Base-by-base conservation (phyloP, 2,329 filamentous ascomycete species). In the Sporothrix protearum region DNA sequence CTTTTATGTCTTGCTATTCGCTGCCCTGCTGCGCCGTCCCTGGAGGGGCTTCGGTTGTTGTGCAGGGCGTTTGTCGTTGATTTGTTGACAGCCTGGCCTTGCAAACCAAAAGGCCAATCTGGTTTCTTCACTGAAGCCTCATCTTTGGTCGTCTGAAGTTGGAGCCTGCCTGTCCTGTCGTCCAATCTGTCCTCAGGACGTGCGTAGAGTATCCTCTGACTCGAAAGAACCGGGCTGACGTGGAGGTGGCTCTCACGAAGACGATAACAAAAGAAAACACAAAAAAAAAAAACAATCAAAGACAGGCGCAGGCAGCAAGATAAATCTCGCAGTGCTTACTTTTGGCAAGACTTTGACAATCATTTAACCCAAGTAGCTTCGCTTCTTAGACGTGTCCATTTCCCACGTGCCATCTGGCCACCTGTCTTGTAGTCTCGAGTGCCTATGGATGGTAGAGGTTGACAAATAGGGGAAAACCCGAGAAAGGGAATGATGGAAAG, bases 21-120 rank as follows among this genome's bases (percentile, higher is more conserved):
- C 25, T 16, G 49, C 66, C n/a, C 12, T 42, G 12, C 25, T 22
- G 19, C 28, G 22, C 19, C 14, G 12, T 16, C 14, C 14, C 12
- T 36, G n/a, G n/a, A n/a, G n/a, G n/a, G n/a, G n/a, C n/a, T 25
- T 33, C 16, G 36, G 45, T 39, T 2, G 3, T 36, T 12, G 30
- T 42, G 59, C 59, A 45, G 8, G 8, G 19, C 16, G 7, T 22
- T 22, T 28, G 45, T 36, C 36, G 3, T 51, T 39, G n/a, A n/a
- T 59, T 47, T 68, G 36, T 30, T 69, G 51, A 28, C 68, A 59
- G 28, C 53, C 68, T 69, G 53, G 51, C 68, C 53, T 49, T 22
- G 51, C 22, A 30, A 47, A 4, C 14, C 14, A 47, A 69, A 36
- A 69, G 53, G 68, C 42, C 53, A 69, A 36, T 53, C 36, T 30